Evolutionary conservation across 1,139 yeast species (phyloP), one percentile per base, ranked within the genome.

Genomic region (Yamadazyma sp.): DNA sequence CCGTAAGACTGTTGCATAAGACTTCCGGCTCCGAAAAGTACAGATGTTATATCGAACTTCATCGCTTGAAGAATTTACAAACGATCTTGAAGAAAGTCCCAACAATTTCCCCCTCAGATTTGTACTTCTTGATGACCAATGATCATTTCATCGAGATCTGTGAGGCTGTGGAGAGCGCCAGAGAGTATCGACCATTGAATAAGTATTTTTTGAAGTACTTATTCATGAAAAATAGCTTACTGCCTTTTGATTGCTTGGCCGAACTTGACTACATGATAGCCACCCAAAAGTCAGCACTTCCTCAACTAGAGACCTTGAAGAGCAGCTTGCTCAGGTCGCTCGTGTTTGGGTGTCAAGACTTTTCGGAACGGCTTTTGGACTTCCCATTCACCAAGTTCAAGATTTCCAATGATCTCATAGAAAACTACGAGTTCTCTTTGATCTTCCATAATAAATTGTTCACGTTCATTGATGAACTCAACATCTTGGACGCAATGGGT

Each of bases 41-140:
- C 39, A 47, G 48, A 25, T 43, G 56, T 14, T 52, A 58, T 16
- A 54, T 64, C 37, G 62, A 60, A 34, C 51, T 56, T 15, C 56
- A 57, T 41, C 51, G 65, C 25, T 63, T 62, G 45, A 54, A 51
- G 37, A 47, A 48, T 12, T 53, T 64, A 45, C 53, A 50, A 34
- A 31, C 34, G 4, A 50, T 61, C 20, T 50, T 65, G 9, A 3
- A 17, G 12, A 8, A 22, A 9, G 17, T 31, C 9, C 25, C 36
- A 8, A 35, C 33, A 11, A 26, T 49, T 24, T 16, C 49, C 1
- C 50, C 56, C 18, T 45, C 53, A 2, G 49, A 49, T 23, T 40
- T 55, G 29, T 32, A 23, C 24, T 23, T 17, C 10, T 38, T 50
- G 15, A 29, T 43, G 16, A 23, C 39, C n/a, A 41, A 36, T 8